phyloP scores from a whole-genome alignment of 306 rosid genomes.

The Trifolium repens region DNA sequence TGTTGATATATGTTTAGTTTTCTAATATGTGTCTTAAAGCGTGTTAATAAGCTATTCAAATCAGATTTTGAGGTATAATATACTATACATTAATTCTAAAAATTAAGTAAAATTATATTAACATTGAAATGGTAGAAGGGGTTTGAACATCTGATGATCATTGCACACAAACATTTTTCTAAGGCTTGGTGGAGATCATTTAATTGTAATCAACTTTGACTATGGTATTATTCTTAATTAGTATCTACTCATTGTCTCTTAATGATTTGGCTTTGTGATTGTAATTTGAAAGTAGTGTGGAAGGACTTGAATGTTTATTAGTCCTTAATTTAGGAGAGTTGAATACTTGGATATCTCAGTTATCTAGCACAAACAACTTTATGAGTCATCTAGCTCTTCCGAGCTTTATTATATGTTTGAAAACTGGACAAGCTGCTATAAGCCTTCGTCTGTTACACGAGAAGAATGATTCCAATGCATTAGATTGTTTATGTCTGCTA shows the following conservation, averaged over 20 bases:
- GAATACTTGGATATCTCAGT: background rate
- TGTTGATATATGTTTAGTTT: background rate
- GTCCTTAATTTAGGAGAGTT: background rate
- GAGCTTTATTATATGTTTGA: background rate
- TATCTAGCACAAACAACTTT: background rate
- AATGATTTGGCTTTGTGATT: background rate
- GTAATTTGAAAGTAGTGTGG: slow-evolving; percentile 4
- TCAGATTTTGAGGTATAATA: background rate
- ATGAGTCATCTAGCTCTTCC: slow-evolving; percentile 9
- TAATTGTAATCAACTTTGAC: background rate
- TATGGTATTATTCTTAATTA: background rate
- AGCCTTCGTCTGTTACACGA: slow-evolving; percentile 2
- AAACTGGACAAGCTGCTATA: background rate
- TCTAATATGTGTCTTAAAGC: background rate
- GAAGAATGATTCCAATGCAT: background rate
- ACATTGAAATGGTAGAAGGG: background rate
- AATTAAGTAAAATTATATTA: background rate
- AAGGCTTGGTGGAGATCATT: background rate
- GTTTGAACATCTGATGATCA: background rate
- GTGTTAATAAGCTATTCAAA: background rate
- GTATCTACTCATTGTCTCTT: background rate
- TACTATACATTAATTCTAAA: background rate
- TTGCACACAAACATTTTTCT: slow-evolving; percentile 6
- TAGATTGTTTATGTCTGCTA: slow-evolving; percentile 5
- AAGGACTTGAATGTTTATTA: background rate